Evolutionary conservation across 2,329 filamentous ascomycete species (phyloP).

Genomic region (Thermothelomyces thermophilus): DNA sequence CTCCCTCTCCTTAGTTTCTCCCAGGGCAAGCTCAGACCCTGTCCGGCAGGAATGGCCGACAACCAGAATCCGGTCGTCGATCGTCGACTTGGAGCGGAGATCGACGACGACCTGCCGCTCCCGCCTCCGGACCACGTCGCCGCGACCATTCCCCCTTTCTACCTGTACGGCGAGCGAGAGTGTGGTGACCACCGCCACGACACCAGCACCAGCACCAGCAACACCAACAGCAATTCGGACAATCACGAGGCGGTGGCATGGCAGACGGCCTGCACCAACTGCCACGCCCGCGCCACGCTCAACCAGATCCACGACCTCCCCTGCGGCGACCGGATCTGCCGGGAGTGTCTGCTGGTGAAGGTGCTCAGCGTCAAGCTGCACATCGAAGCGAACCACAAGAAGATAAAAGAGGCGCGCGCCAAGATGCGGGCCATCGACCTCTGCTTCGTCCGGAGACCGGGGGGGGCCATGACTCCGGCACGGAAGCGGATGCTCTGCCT

Average conservation of each 20-base stretch:
- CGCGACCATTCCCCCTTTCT: conserved; percentile 1
- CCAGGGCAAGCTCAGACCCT: too few relatives aligned
- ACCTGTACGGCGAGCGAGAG: conserved; percentile 1
- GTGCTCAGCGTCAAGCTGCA: not conserved
- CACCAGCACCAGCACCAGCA: not conserved
- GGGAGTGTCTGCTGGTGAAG: conserved; percentile 1
- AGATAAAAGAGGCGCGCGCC: not conserved
- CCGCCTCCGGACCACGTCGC: conserved; percentile 3
- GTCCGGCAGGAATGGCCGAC: too few relatives aligned
- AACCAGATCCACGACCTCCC: conserved; percentile 13
- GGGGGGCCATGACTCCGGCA: not conserved
- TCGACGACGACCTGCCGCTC: not conserved
- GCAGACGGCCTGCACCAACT: conserved; percentile 6
- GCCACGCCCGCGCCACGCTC: not conserved
- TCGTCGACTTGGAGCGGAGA: not conserved
- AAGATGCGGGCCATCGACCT: not conserved
- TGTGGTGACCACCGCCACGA: conserved; percentile 11
- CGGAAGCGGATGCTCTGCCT: not conserved
- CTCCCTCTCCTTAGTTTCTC: too few relatives aligned
- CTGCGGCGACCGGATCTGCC: conserved; percentile 14
- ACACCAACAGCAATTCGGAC: not conserved
- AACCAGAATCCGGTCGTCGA: too few relatives aligned
- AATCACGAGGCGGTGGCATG: not conserved
- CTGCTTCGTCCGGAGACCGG: too few relatives aligned
- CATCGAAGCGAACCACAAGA: not conserved